These are phyloP conservation scores for Gaillardinia entomophila DNA, from an alignment of 805 yeast genomes.

Conservation along the genomic window DNA sequence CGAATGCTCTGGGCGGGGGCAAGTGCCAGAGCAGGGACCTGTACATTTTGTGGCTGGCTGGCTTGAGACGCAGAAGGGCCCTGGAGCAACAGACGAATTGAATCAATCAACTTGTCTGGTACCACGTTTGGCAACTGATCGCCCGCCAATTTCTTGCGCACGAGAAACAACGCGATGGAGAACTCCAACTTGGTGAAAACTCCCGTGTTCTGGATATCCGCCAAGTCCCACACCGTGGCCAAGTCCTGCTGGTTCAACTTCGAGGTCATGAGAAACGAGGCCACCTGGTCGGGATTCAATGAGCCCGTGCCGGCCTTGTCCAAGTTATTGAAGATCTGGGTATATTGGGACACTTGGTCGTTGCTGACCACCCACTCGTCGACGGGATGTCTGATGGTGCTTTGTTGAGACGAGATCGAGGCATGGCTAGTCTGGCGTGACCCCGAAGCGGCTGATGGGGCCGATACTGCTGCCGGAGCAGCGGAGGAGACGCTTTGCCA, in stretches of 20 bases:
- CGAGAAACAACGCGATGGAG: slow-evolving; percentile 88
- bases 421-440: slow-evolving; percentile 25
- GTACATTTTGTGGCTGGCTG: slow-evolving; percentile 1
- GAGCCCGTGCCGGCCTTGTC: slow-evolving; percentile 61
- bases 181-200: slow-evolving; percentile 76
- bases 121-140: slow-evolving; percentile 69
- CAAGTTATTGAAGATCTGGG: slow-evolving; percentile 68
- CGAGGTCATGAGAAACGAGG: slow-evolving; percentile 83
- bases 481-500: slow-evolving; percentile 29
- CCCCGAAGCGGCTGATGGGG: slow-evolving; percentile 6
- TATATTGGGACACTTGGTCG: slow-evolving; percentile 71
- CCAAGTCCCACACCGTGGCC: slow-evolving; percentile 91
- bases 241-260: slow-evolving; percentile 77
- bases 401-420: slow-evolving; percentile 29
- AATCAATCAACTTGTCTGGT: slow-evolving; percentile 54
- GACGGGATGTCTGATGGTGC: slow-evolving; percentile 24
- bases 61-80: slow-evolving; percentile 4
- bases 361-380: slow-evolving; percentile 64
- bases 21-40: slow-evolving; percentile 1
- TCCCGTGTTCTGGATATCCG: slow-evolving; percentile 86
- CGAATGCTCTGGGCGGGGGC: slow-evolving; percentile 4
- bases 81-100: slow-evolving; percentile 16
- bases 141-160: slow-evolving; percentile 80
- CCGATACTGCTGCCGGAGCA: neutral
- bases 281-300: slow-evolving; percentile 75